These are phyloP conservation scores for Podospora pseudoanserina DNA, from an alignment of 495 filamentous ascomycete species.

Conservation along the genomic window DNA sequence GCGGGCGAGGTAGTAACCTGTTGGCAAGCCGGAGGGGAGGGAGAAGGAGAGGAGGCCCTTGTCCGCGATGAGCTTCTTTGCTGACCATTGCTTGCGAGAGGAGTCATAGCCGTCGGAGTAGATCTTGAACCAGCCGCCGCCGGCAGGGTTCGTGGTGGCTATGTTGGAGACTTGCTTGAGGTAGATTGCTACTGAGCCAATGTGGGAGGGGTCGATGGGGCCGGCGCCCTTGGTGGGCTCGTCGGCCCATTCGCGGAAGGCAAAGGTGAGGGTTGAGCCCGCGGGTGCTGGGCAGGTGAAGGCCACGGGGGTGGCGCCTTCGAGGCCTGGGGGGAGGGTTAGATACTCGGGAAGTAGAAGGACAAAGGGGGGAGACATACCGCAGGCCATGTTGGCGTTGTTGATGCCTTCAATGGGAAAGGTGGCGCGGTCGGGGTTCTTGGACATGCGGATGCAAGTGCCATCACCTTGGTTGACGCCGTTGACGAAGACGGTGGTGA, in stretches of 20 bases:
- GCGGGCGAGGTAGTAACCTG: slow-evolving; percentile 65
- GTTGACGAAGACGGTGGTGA: slow-evolving; percentile 64
- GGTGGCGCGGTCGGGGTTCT: slow-evolving; percentile 45
- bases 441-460: slow-evolving; percentile 65
- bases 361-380: slow-evolving; percentile 37
- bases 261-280: slow-evolving; percentile 56
- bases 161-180: slow-evolving; percentile 58
- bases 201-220: slow-evolving; percentile 59
- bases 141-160: slow-evolving; percentile 40
- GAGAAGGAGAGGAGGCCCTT: slow-evolving; percentile 58
- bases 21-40: slow-evolving; percentile 57
- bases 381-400: slow-evolving; percentile 64
- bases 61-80: slow-evolving; percentile 60
- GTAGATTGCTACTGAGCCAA: slow-evolving; percentile 70
- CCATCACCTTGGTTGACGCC: slow-evolving; percentile 64
- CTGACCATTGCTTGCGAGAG: slow-evolving; percentile 57
- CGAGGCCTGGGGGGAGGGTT: slow-evolving; percentile 44
- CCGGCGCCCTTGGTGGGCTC: slow-evolving; percentile 48
- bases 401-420: slow-evolving; percentile 50
- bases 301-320: slow-evolving; percentile 53
- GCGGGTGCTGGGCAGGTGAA: slow-evolving; percentile 55
- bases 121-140: slow-evolving; percentile 79
- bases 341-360: neutral
- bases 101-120: slow-evolving; percentile 61
- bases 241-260: slow-evolving; percentile 61